Conservation (phyloP, 225 moss, liverwort and hornwort species). For the Sphagnum contortum region DNA sequence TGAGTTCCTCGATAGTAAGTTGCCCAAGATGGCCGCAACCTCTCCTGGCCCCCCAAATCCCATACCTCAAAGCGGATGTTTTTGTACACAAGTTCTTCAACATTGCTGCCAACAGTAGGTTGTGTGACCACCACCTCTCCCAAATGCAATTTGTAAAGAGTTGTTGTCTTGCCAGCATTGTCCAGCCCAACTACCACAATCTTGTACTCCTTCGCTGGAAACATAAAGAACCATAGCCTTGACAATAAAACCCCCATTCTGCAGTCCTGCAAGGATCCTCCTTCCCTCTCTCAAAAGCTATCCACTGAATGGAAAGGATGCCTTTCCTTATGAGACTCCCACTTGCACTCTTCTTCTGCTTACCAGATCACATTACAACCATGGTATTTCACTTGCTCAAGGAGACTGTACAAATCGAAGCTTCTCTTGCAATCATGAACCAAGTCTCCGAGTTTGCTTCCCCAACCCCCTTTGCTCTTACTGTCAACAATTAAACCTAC, state of each 20-base stretch:
- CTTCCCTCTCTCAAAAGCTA: too few relatives aligned
- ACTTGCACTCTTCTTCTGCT: too few relatives aligned
- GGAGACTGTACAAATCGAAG: too few relatives aligned
- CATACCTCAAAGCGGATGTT: slow-evolving; percentile 82
- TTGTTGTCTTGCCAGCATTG: slow-evolving; percentile 84
- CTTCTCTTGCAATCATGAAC: too few relatives aligned
- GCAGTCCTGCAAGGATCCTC: background rate
- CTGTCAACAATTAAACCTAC: too few relatives aligned
- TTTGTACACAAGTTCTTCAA: slow-evolving; percentile 76
- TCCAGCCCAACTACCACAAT: slow-evolving; percentile 85
- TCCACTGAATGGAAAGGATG: too few relatives aligned
- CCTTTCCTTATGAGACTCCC: too few relatives aligned
- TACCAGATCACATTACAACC: too few relatives aligned
- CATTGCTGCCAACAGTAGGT: slow-evolving; percentile 83
- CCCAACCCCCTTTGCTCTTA: too few relatives aligned
- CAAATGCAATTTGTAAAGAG: slow-evolving; percentile 77
- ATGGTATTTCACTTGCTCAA: too few relatives aligned
- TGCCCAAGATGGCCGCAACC: slow-evolving; percentile 76
- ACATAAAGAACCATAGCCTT: slow-evolving; percentile 80
- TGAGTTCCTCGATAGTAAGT: slow-evolving; percentile 81
- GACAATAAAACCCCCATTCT: slow-evolving; percentile 73
- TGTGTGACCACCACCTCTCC: slow-evolving; percentile 87
- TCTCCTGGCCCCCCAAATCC: slow-evolving; percentile 91
- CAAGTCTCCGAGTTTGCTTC: too few relatives aligned
- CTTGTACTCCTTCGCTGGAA: slow-evolving; percentile 84